Conservation (phyloP, 148 eudicot species). For the Nepenthes gracilis region DNA sequence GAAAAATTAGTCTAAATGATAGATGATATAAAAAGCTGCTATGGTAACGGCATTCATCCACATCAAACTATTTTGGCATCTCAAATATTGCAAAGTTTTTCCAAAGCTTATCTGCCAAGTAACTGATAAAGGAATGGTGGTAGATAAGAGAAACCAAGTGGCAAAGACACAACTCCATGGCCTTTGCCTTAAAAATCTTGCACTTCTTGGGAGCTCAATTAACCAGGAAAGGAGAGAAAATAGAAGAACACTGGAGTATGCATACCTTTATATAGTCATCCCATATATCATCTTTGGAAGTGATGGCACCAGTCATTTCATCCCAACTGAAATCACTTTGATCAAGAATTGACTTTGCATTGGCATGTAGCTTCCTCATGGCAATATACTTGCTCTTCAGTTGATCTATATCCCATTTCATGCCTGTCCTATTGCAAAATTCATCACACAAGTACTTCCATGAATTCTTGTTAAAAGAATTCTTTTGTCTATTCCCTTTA, state of each 20-base stretch:
- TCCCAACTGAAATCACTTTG: conserved; percentile 45
- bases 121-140: background rate
- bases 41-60: no score
- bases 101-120: background rate
- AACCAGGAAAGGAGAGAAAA: background rate
- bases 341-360: conserved; percentile 37
- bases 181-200: no score
- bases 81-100: background rate
- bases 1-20: background rate
- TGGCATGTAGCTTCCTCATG: conserved; percentile 43
- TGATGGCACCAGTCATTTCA: conserved; percentile 42
- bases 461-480: conserved; percentile 33
- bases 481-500: conserved; percentile 33
- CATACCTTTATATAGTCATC: conserved; percentile 42
- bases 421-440: conserved; percentile 40
- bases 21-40: background rate
- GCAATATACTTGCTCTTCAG: conserved; percentile 41
- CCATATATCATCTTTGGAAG: conserved; percentile 47
- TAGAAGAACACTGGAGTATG: background rate
- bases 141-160: no score
- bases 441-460: conserved; percentile 54
- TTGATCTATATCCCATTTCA: conserved; percentile 63
- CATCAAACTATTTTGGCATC: background rate
- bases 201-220: no score
- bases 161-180: no score